Evolutionary conservation across 345 rosid species (phyloP).

Genomic region (Syzygium aqueum): DNA sequence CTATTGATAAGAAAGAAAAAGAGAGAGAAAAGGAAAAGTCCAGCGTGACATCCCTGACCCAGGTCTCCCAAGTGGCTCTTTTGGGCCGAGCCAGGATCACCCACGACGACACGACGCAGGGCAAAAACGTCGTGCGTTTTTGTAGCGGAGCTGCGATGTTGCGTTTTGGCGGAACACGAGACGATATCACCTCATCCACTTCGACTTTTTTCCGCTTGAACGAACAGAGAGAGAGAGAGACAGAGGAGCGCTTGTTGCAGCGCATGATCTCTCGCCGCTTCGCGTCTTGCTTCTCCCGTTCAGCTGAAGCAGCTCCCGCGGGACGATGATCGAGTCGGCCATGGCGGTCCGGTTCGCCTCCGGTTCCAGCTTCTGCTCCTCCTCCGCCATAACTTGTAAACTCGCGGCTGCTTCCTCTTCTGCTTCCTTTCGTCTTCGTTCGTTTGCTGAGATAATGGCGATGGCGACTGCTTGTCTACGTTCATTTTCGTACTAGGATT

Average conservation of each 20-base stretch:
- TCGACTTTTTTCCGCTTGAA: background rate
- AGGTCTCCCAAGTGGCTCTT: background rate
- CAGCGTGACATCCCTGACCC: background rate
- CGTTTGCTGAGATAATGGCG: background rate
- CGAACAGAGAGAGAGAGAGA: background rate
- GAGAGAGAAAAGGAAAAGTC: background rate
- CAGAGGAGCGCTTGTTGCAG: background rate
- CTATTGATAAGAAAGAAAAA: background rate
- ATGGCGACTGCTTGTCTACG: background rate
- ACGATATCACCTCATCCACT: conserved; percentile 1
- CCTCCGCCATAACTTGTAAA: conserved; percentile 44
- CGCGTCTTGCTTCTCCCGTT: background rate
- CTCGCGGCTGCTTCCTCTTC: background rate
- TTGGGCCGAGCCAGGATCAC: background rate
- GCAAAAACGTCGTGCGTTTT: background rate
- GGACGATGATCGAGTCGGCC: conserved; percentile 51
- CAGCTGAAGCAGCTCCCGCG: background rate
- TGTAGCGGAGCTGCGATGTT: background rate
- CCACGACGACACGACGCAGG: background rate
- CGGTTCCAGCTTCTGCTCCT: conserved; percentile 38
- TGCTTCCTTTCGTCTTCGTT: background rate
- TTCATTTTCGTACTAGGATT: background rate
- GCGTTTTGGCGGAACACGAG: background rate
- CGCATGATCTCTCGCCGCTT: background rate
- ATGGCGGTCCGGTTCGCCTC: conserved; percentile 58